Evolutionary conservation across 2,329 filamentous ascomycete genomes (phyloP).

Genomic region (Arthrobotrys megalospora): DNA sequence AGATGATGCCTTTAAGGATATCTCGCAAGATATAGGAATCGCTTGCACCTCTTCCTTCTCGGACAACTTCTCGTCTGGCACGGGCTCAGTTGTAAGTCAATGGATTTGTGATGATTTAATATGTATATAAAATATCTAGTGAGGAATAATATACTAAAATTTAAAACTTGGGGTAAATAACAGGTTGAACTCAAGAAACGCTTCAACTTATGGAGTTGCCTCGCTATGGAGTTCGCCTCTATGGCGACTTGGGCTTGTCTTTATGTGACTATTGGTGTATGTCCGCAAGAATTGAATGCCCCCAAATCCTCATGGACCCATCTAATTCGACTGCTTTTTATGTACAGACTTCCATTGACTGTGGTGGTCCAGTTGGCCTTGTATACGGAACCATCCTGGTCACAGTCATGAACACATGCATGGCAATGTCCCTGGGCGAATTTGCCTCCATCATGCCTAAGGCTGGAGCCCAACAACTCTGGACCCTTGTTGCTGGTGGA

Average conservation of each 20-base stretch:
- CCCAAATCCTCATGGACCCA: background rate
- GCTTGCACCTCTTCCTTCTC: constrained; percentile 51
- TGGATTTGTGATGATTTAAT: constrained; percentile 16
- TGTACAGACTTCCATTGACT: constrained; percentile 58
- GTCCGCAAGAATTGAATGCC: constrained; percentile 16
- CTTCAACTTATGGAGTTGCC: constrained; percentile 59
- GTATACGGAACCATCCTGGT: constrained; percentile 59
- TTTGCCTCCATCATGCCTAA: constrained; percentile 61
- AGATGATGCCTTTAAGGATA: constrained; percentile 49
- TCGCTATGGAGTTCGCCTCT: constrained; percentile 59
- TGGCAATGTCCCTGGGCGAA: constrained; percentile 57
- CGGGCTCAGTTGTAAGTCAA: constrained; percentile 59
- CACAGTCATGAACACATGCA: constrained; percentile 56
- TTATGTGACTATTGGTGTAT: constrained; percentile 61
- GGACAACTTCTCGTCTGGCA: constrained; percentile 59
- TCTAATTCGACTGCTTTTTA: constrained; percentile 44
- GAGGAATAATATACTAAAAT: constrained; percentile 30
- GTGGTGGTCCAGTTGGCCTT: constrained; percentile 57
- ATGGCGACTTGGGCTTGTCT: constrained; percentile 61
- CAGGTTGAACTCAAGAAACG: constrained; percentile 60
- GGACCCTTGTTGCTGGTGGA: constrained; percentile 52
- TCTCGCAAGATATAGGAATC: constrained; percentile 56
- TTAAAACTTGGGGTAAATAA: constrained; percentile 23
- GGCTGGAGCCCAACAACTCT: constrained; percentile 57
- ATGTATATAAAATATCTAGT: constrained; percentile 27